A percentile compares a stretch with the other conserved stretches of the same genome.
phyloP scores from a whole-genome alignment of 2,329 filamentous ascomycete genomes.

The Rasamsonia emersonii region DNA sequence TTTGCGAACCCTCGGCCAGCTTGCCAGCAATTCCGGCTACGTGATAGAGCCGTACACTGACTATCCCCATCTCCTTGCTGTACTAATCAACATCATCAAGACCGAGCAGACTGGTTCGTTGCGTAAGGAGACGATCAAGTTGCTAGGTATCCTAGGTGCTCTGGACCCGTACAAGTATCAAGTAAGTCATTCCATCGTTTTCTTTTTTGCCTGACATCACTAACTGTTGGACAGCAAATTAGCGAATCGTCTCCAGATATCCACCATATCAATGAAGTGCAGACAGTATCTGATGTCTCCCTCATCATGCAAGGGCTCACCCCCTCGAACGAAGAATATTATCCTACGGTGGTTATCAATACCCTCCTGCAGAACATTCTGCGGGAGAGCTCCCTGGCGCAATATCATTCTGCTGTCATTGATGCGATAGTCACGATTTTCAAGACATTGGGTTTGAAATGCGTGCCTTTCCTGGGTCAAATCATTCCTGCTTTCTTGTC shows the following conservation, averaged over 20 bases:
- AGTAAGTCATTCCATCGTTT: constrained; percentile 28
- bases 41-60: constrained; percentile 94
- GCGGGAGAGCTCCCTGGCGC: constrained; percentile 78
- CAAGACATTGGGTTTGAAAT: constrained; percentile 89
- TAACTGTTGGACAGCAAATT: constrained; percentile 51
- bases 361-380: constrained; percentile 79
- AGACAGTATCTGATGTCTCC: constrained; percentile 78
- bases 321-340: constrained; percentile 96
- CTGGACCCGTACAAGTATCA: constrained; percentile 91
- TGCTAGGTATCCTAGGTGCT: constrained; percentile 91
- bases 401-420: constrained; percentile 88
- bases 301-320: constrained; percentile 97
- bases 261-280: constrained; percentile 59
- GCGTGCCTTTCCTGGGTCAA: constrained; percentile 85
- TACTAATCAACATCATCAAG: constrained; percentile 88
- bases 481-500: constrained; percentile 90
- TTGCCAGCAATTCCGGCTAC: constrained; percentile 94
- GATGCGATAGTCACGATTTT: constrained; percentile 99
- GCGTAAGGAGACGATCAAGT: constrained; percentile 87
- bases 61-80: constrained; percentile 85
- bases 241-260: constrained; percentile 81
- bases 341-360: constrained; percentile 95
- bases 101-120: constrained; percentile 80
- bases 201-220: constrained; percentile 1
- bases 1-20: constrained; percentile 77